phyloP scores from a whole-genome alignment of 2,329 filamentous ascomycete genomes.

The Capronia coronata region DNA sequence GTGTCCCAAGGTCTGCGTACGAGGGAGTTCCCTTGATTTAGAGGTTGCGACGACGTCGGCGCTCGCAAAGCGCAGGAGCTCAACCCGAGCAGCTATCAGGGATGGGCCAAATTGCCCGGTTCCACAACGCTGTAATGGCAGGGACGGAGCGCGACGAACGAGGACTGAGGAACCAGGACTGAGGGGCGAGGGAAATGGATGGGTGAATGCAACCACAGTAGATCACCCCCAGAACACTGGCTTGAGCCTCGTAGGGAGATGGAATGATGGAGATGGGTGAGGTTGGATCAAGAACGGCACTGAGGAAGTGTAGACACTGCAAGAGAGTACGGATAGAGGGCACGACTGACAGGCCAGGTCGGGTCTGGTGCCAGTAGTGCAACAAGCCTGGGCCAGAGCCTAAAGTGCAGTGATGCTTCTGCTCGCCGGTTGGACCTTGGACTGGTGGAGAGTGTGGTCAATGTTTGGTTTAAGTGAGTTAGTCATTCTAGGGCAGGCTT shows the following conservation, averaged over 20 bases:
- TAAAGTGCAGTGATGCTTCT: not conserved
- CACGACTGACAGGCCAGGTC: constrained; percentile 1
- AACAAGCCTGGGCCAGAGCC: not conserved
- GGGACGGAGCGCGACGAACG: not conserved
- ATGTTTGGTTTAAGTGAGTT: not conserved
- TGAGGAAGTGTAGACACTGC: constrained; percentile 2
- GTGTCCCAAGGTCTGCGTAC: constrained; percentile 14
- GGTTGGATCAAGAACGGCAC: constrained; percentile 16
- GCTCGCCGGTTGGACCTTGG: not conserved
- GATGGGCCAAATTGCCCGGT: constrained; percentile 14
- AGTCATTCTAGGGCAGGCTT: not conserved
- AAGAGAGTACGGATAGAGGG: not conserved
- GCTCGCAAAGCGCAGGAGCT: constrained; percentile 17
- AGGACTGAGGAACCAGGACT: no score
- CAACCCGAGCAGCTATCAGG: constrained; percentile 22
- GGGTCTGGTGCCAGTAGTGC: constrained; percentile 5
- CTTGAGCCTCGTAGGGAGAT: not conserved
- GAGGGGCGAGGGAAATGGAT: no score
- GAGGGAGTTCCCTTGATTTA: constrained; percentile 35
- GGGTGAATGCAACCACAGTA: not conserved
- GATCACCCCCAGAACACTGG: not conserved
- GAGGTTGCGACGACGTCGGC: constrained; percentile 14
- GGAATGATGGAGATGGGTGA: constrained; percentile 9
- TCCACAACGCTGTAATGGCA: constrained; percentile 6
- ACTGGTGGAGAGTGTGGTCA: not conserved